Conservation (phyloP, 768 basidiomycete species). For the Inosperma sp. region DNA sequence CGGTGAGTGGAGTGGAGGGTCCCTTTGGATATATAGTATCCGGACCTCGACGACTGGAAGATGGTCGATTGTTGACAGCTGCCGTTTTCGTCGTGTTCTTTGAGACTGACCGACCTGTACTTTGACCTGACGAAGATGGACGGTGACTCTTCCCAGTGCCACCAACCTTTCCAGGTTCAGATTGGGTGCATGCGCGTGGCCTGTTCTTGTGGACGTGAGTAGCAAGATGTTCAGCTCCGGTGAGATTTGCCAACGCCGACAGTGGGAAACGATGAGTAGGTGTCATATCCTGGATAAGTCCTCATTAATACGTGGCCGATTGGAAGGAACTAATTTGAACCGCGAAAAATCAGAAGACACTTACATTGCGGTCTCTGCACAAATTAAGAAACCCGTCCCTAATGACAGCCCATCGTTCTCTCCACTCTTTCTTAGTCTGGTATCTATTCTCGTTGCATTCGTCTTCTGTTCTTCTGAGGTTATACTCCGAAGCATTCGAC, state of each 20-base stretch:
- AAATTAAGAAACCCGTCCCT: slow-evolving; percentile 51
- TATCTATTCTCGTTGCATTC: slow-evolving; percentile 7
- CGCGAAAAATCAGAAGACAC: slow-evolving; percentile 17
- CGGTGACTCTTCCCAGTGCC: neutral
- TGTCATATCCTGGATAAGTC: slow-evolving; percentile 31
- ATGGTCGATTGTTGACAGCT: too few species aligned
- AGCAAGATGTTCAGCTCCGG: slow-evolving; percentile 40
- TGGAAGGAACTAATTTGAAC: too few species aligned
- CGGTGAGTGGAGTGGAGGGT: too few species aligned
- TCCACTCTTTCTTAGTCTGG: slow-evolving; percentile 52
- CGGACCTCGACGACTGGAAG: too few species aligned
- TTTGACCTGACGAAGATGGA: too few species aligned
- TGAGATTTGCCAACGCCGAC: slow-evolving; percentile 37
- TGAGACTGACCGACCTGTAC: too few species aligned
- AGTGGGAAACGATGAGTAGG: slow-evolving; percentile 40
- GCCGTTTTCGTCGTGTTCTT: too few species aligned
- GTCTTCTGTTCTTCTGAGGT: neutral
- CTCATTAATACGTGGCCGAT: neutral
- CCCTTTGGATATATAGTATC: too few species aligned
- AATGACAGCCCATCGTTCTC: slow-evolving; percentile 58
- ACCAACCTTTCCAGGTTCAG: slow-evolving; percentile 2
- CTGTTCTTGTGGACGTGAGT: slow-evolving; percentile 5
- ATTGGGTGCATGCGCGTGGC: neutral
- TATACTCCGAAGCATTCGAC: neutral
- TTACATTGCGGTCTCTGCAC: slow-evolving; percentile 49